Evolutionary conservation across 371 early-diverging fungal species (phyloP).

Genomic region (Lichtheimia corymbifera): DNA sequence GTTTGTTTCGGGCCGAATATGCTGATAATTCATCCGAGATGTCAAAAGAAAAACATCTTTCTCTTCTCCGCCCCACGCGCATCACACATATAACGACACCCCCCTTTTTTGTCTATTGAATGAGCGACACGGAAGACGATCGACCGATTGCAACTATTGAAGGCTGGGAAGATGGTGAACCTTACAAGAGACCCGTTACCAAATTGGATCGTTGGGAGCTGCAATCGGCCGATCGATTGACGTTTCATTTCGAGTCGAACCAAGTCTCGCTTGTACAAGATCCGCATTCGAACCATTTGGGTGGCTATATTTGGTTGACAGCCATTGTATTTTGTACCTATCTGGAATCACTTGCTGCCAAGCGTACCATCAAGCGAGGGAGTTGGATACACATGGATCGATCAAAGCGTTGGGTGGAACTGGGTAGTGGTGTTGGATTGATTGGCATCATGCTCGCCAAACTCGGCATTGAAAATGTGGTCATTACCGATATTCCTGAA

Average conservation of each 20-base stretch:
- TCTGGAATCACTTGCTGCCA: constrained; percentile 30
- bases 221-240: constrained; percentile 49
- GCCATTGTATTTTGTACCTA: constrained; percentile 51
- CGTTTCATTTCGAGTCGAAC: constrained; percentile 38
- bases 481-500: constrained; percentile 50
- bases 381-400: constrained; percentile 42
- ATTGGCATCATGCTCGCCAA: constrained; percentile 51
- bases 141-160: constrained; percentile 35
- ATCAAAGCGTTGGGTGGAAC: constrained; percentile 47
- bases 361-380: constrained; percentile 19
- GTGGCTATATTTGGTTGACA: constrained; percentile 50
- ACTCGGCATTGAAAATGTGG: constrained; percentile 44
- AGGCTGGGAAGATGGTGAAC: constrained; percentile 57
- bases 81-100: no score
- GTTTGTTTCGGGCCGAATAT: no score
- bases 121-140: no score
- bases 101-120: no score
- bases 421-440: constrained; percentile 55
- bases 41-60: no score
- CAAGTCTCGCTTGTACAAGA: constrained; percentile 48
- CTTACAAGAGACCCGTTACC: constrained; percentile 32
- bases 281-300: constrained; percentile 49
- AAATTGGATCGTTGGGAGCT: constrained; percentile 58
- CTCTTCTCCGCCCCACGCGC: no score
- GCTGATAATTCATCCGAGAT: no score